Evolutionary conservation across 176 grass and related monocot genomes (phyloP), one percentile per base, ranked within the genome.

Genomic region (Cenchrus purpureus): DNA sequence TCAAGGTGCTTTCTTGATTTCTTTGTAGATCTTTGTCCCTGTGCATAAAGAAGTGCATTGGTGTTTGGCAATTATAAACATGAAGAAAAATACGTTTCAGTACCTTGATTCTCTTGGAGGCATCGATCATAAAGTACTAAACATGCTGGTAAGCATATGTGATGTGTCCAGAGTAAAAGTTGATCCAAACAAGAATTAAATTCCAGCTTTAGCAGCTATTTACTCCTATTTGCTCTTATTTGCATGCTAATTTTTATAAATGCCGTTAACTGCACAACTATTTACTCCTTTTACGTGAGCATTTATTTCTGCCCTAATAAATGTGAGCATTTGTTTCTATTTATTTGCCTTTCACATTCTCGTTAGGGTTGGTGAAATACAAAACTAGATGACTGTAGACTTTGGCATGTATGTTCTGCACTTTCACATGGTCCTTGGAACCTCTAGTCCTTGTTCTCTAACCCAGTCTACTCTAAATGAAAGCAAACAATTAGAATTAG

Each of bases 81-180:
- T 99, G 68, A 96, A 89, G 68, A 59, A 81, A 71, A 94, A 88
- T 51, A 89, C 59, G 12, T 82, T 99, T 40, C 88, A 92, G 40
- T 99, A 99, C 80, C 91, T 99, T 83, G 97, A 99, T 91, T 99
- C 97, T 81, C 88, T 99, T 13, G 90, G 88, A 0, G 86, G 90
- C 70, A 76, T 79, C 75, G 97, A 91, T 84, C 12, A 0, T 48
- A 31, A 44, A 22, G 81, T 91, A 68, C 25, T 40, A 68, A 29
- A 12, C 65, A 51, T 89, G 71, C 54, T 99, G 93, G 97, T 99
- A 94, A 76, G 91, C 31, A 42, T 85, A 48, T 12, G 16, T 81
- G 44, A 63, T 63, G 16, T 32, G 13, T 59, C 8, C 12, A 17
- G 22, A 20, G 10, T 51, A 52, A 84, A 68, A 10, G 1, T 31